Conservation (phyloP, 192 early-diverging fungal species). For the Glomus cerebriforme region DNA sequence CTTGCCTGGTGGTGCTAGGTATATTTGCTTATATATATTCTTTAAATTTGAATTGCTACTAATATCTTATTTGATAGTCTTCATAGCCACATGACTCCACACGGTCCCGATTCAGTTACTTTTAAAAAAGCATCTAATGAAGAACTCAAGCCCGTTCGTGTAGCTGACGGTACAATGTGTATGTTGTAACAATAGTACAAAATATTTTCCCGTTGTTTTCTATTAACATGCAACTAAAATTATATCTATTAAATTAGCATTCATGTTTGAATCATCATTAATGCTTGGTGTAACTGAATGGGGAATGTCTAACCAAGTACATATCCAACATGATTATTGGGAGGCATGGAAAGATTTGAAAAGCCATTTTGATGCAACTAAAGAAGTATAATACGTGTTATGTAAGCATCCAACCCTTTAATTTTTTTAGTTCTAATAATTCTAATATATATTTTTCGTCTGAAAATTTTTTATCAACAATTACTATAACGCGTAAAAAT, state of each 20-base stretch:
- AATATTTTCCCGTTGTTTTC: background rate
- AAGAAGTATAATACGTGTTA: too few relatives aligned
- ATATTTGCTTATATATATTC: background rate
- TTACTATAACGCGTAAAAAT: background rate
- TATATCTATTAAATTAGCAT: conserved; percentile 58
- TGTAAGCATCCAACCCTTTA: too few relatives aligned
- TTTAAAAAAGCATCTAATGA: conserved; percentile 73
- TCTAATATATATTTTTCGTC: too few relatives aligned
- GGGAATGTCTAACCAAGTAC: conserved; percentile 73
- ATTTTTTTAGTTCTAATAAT: too few relatives aligned
- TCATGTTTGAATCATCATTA: conserved; percentile 93
- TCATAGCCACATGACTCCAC: conserved; percentile 85
- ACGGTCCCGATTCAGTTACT: conserved; percentile 86
- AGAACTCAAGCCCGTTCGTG: conserved; percentile 74
- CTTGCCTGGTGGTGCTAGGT: conserved; percentile 86
- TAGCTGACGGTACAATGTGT: conserved; percentile 68
- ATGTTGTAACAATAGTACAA: background rate
- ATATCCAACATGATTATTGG: conserved; percentile 84
- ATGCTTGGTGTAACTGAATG: conserved; percentile 80
- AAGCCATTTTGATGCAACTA: conserved; percentile 44
- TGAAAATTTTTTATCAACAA: too few relatives aligned
- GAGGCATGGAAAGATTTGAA: conserved; percentile 76
- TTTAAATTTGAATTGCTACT: background rate
- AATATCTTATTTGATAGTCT: conserved; percentile 40
- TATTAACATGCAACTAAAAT: background rate